These are phyloP conservation scores for Cetraspora pellucida DNA, from an alignment of 192 early-diverging fungal species.

Conservation along the genomic window DNA sequence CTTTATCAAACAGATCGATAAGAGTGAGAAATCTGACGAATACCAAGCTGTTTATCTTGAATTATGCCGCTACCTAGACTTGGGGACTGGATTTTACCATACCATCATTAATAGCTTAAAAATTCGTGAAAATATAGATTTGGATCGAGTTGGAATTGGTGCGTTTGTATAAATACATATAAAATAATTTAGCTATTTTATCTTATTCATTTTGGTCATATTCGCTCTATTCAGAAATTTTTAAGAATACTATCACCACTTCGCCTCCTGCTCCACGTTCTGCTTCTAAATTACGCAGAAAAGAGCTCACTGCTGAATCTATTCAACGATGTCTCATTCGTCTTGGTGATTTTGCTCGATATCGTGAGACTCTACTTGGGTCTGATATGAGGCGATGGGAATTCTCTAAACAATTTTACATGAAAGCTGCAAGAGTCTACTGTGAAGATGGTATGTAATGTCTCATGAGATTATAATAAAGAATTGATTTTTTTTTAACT, in stretches of 20 bases:
- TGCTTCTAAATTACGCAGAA: slow-evolving; percentile 12
- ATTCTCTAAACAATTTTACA: slow-evolving; percentile 19
- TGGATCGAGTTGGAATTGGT: slow-evolving; percentile 53
- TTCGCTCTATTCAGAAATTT: slow-evolving; percentile 35
- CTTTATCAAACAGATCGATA: slow-evolving; percentile 17
- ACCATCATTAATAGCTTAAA: slow-evolving; percentile 52
- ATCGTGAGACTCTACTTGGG: slow-evolving; percentile 45
- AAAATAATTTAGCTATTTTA: no score
- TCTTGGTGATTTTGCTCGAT: slow-evolving; percentile 60
- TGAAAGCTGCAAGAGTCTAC: slow-evolving; percentile 15
- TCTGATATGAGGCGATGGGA: slow-evolving; percentile 34
- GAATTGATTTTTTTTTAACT: slow-evolving; percentile 24
- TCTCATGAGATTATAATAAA: not conserved
- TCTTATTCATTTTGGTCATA: no score
- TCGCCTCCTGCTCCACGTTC: slow-evolving; percentile 10
- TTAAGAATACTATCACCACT: slow-evolving; percentile 23
- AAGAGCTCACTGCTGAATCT: slow-evolving; percentile 43
- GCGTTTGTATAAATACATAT: no score
- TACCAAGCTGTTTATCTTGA: slow-evolving; percentile 43
- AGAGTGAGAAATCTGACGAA: slow-evolving; percentile 36
- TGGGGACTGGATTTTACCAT: slow-evolving; percentile 59
- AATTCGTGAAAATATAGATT: slow-evolving; percentile 50
- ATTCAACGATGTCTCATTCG: slow-evolving; percentile 58
- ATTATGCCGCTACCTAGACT: slow-evolving; percentile 49
- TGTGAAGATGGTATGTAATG: slow-evolving; percentile 15